Conservation (phyloP, 2,329 filamentous ascomycete genomes). For the Pseudodiploospora longispora region DNA sequence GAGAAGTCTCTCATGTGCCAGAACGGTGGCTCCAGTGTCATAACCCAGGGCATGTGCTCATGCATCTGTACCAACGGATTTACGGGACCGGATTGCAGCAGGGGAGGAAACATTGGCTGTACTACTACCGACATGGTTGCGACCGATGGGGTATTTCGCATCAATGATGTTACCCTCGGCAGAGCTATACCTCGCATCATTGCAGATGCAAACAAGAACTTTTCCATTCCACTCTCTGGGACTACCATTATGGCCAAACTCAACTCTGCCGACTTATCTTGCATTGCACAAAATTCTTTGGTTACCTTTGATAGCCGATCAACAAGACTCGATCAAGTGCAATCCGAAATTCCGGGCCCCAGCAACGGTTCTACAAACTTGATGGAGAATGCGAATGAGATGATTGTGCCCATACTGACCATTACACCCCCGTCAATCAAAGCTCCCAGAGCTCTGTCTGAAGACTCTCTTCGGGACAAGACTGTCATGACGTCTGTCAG, state of each 20-base stretch:
- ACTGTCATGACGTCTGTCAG: background rate
- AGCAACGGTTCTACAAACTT: slow-evolving; percentile 8
- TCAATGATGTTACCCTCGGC: slow-evolving; percentile 70
- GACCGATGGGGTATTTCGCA: slow-evolving; percentile 30
- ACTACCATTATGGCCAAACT: slow-evolving; percentile 67
- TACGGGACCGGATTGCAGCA: slow-evolving; percentile 50
- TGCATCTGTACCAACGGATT: slow-evolving; percentile 90
- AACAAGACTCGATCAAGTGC: slow-evolving; percentile 21
- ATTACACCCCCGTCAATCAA: no score
- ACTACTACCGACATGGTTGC: slow-evolving; percentile 39
- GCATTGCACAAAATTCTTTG: slow-evolving; percentile 76
- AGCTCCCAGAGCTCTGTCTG: no score
- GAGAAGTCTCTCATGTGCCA: slow-evolving; percentile 55
- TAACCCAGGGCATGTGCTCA: slow-evolving; percentile 61
- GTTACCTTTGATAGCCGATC: slow-evolving; percentile 67
- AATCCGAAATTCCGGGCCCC: slow-evolving; percentile 16
- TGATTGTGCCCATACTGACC: background rate
- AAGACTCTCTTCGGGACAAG: no score
- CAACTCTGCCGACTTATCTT: slow-evolving; percentile 67
- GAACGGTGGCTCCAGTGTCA: slow-evolving; percentile 73
- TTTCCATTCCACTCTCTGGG: slow-evolving; percentile 65
- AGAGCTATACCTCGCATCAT: slow-evolving; percentile 70
- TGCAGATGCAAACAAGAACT: slow-evolving; percentile 54
- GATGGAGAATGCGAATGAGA: background rate
- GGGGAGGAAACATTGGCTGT: slow-evolving; percentile 40